phyloP scores from a whole-genome alignment of 2,329 filamentous ascomycete genomes.

The Arthrobotrys pseudoclavata region DNA sequence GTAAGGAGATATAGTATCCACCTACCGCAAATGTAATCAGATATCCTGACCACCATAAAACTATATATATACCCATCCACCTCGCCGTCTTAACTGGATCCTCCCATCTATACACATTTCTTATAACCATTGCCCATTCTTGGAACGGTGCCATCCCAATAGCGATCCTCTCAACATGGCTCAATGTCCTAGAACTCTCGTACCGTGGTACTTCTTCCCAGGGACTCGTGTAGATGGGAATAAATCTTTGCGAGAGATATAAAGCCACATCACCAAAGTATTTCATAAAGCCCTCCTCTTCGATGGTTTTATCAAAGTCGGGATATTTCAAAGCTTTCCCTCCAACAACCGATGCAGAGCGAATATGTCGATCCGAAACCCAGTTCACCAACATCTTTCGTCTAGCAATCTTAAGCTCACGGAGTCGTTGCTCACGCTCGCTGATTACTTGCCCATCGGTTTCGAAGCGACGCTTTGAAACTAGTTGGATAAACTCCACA shows the following conservation, averaged over 20 bases:
- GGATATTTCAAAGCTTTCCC: conserved; percentile 11
- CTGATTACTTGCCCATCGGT: conserved; percentile 35
- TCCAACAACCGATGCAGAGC: conserved; percentile 34
- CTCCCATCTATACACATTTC: conserved; percentile 52
- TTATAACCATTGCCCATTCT: conserved; percentile 38
- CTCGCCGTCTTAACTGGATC: conserved; percentile 35
- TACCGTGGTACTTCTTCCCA: conserved; percentile 42
- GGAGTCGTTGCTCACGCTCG: conserved; percentile 34
- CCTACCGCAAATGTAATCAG: conserved; percentile 33
- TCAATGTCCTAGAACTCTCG: conserved; percentile 20
- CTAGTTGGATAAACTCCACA: conserved; percentile 38
- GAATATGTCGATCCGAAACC: conserved; percentile 49
- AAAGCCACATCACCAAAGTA: conserved; percentile 39
- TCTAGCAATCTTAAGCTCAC: conserved; percentile 40
- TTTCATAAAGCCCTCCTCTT: conserved; percentile 25
- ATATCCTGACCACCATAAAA: conserved; percentile 41
- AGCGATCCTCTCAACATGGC: conserved; percentile 47
- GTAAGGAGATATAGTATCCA: not conserved
- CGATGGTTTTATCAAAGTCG: conserved; percentile 18
- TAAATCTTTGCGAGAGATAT: conserved; percentile 45
- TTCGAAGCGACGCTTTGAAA: conserved; percentile 38
- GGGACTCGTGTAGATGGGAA: conserved; percentile 37
- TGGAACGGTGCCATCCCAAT: conserved; percentile 41
- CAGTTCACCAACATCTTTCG: conserved; percentile 52
- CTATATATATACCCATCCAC: conserved; percentile 40